Evolutionary conservation across 106 monocot genomes (phyloP), one percentile per base, ranked within the genome.

Genomic region (Ottelia alismoides): DNA sequence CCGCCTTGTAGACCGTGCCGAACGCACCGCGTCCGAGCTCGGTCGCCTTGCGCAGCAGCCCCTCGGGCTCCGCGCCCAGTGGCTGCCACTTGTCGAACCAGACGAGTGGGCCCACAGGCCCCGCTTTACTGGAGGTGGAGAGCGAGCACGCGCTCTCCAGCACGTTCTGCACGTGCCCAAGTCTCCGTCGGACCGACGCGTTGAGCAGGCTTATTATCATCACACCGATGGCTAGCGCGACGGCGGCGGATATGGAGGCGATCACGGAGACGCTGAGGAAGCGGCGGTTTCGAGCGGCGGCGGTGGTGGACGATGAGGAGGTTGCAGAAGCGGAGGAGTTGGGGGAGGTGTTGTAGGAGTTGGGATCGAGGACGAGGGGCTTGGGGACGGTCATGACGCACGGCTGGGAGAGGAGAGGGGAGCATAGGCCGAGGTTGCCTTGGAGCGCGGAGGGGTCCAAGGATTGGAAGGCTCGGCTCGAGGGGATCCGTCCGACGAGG

Each of bases 401-500:
- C 0, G 86, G 81, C 47, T 77, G 71, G 0, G 40, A n/a, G 25
- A 86, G 71, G 20, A 77, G 71, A 0, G 76, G 81, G 25, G 81
- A 74, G 74, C 86, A 86, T 57, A 86, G 67, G 61, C 86, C 86
- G 11, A 81, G 81, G 58, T 86, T 86, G 2, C 74, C 77, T 18
- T 81, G 61, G 25, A 86, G 12, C 11, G 86, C 63, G 53, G 67
- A 77, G 49, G 59, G 47, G 57, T 77, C 71, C 0, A 96, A 67
- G 58, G 65, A 85, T 43, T 62, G 76, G 76, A 96, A 96, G 28
- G 85, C 24, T 23, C 82, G 64, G 10, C 64, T 62, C 28, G 51
- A n/a, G 12, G 96, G 96, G 0, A 96, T 81, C 43, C 89, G 72
- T 48, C 96, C 96, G 49, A 77, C 49, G 28, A 96, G 89, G 20